phyloP scores from a whole-genome alignment of 1,284 basidiomycete genomes.

The Cryptococcus sp. region DNA sequence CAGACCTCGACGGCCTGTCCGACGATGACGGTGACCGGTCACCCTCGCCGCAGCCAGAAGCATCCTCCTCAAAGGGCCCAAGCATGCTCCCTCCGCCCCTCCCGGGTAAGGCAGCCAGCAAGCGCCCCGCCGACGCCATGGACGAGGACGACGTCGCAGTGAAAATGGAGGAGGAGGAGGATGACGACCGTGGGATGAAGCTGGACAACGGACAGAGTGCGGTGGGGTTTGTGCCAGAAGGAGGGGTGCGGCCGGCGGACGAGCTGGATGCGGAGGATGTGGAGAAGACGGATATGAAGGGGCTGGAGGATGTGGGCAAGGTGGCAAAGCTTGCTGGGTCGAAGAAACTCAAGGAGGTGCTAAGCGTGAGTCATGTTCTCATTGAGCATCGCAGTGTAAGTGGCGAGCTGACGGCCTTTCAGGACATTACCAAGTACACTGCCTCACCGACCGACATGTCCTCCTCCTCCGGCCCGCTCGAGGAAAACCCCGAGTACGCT shows the following conservation, averaged over 20 bases:
- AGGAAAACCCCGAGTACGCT: constrained; percentile 92
- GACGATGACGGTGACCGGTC: constrained; percentile 34
- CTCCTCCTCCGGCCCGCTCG: constrained; percentile 64
- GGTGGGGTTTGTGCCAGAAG: constrained; percentile 70
- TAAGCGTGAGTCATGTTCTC: constrained; percentile 57
- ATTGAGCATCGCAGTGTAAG: neutral
- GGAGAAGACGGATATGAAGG: constrained; percentile 80
- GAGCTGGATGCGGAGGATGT: constrained; percentile 91
- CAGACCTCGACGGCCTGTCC: constrained; percentile 50
- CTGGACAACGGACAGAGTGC: constrained; percentile 40
- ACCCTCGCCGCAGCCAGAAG: constrained; percentile 20
- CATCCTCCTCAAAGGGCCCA: constrained; percentile 19
- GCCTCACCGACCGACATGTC: constrained; percentile 69
- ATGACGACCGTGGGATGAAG: constrained; percentile 37
- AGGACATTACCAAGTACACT: constrained; percentile 88
- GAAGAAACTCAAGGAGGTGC: constrained; percentile 76
- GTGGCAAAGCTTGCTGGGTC: constrained; percentile 86
- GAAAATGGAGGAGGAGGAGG: constrained; percentile 27
- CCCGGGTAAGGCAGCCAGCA: constrained; percentile 20
- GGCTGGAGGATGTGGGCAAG: constrained; percentile 75
- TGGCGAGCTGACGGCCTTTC: neutral
- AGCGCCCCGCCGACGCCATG: constrained; percentile 29
- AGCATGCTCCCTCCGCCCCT: constrained; percentile 43
- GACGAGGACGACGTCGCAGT: constrained; percentile 25
- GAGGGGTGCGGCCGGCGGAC: constrained; percentile 86